Percentiles rank a stretch among this genome's conserved stretches.
Evolutionary conservation across 768 basidiomycete genomes (phyloP).

Genomic region (Coprinopsis sp.): DNA sequence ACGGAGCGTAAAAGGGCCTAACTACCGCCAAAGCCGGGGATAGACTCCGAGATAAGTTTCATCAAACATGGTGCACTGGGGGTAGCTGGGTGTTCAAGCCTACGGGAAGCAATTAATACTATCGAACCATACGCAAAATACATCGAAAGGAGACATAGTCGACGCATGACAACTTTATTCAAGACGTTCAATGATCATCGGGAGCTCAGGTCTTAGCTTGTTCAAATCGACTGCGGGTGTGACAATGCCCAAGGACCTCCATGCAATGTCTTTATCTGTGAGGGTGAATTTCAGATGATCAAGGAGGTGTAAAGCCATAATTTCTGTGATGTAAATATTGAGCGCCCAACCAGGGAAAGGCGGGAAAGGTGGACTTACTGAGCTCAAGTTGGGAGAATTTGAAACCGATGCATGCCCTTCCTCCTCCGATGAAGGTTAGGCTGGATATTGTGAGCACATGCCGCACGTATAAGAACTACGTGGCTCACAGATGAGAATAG

Average conservation of each 20-base stretch:
- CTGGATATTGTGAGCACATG: not conserved
- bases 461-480: slow-evolving; percentile 3
- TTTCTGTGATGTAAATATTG: slow-evolving; percentile 12
- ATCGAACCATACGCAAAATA: too few species aligned
- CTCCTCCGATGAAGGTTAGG: slow-evolving; percentile 6
- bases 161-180: too few species aligned
- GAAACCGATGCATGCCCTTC: slow-evolving; percentile 7
- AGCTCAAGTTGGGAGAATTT: slow-evolving; percentile 10
- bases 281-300: slow-evolving; percentile 20
- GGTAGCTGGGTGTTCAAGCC: too few species aligned
- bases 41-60: too few species aligned
- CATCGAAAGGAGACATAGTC: too few species aligned
- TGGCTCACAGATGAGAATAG: slow-evolving; percentile 38
- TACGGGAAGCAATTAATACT: too few species aligned
- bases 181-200: too few species aligned
- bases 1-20: too few species aligned
- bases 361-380: slow-evolving; percentile 1
- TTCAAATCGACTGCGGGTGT: not conserved
- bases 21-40: too few species aligned
- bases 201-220: not conserved
- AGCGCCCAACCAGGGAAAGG: not conserved
- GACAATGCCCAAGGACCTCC: slow-evolving; percentile 7
- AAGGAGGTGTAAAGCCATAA: slow-evolving; percentile 17
- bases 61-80: too few species aligned
- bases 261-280: slow-evolving; percentile 17